These are phyloP conservation scores for Leptographium procerum DNA, from an alignment of 2,329 filamentous ascomycete species.

Conservation along the genomic window DNA sequence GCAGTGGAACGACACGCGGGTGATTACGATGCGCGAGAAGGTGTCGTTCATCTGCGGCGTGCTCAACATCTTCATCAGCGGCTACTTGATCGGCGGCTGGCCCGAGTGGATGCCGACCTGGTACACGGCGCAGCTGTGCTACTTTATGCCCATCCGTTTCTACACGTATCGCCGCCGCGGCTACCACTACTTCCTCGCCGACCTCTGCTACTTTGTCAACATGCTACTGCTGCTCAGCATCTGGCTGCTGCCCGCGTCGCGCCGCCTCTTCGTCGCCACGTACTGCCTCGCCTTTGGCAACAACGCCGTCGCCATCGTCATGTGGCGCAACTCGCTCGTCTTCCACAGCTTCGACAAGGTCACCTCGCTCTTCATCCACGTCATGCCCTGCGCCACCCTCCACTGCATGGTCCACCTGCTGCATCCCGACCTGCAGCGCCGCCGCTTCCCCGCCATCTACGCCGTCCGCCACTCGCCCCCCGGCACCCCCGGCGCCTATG, in stretches of 20 bases:
- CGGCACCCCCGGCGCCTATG: conserved; percentile 70
- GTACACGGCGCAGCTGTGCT: conserved; percentile 79
- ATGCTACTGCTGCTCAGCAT: conserved; percentile 69
- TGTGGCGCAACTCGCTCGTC: conserved; percentile 98
- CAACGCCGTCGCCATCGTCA: conserved; percentile 93
- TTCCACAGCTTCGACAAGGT: conserved; percentile 99
- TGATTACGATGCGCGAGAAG: conserved; percentile 85
- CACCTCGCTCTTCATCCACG: conserved; percentile 96
- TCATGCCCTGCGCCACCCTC: conserved; percentile 92
- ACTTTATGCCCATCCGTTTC: conserved; percentile 94
- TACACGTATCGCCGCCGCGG: conserved; percentile 85
- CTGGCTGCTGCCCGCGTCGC: conserved; percentile 84
- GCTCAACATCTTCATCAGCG: conserved; percentile 94
- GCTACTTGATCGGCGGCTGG: conserved; percentile 78
- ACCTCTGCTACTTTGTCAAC: conserved; percentile 98
- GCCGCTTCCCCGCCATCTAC: conserved; percentile 75
- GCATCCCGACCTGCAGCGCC: conserved; percentile 49
- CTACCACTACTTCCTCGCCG: conserved; percentile 94
- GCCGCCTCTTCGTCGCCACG: conserved; percentile 80
- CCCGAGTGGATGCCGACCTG: conserved; percentile 84
- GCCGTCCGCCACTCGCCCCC: conserved; percentile 59
- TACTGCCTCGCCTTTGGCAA: conserved; percentile 94
- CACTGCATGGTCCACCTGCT: conserved; percentile 87
- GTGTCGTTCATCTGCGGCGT: conserved; percentile 92
- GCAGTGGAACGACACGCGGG: conserved; percentile 81